Base-by-base conservation (phyloP, 2,329 filamentous ascomycete genomes). In the Aspergillus carbonarius region DNA sequence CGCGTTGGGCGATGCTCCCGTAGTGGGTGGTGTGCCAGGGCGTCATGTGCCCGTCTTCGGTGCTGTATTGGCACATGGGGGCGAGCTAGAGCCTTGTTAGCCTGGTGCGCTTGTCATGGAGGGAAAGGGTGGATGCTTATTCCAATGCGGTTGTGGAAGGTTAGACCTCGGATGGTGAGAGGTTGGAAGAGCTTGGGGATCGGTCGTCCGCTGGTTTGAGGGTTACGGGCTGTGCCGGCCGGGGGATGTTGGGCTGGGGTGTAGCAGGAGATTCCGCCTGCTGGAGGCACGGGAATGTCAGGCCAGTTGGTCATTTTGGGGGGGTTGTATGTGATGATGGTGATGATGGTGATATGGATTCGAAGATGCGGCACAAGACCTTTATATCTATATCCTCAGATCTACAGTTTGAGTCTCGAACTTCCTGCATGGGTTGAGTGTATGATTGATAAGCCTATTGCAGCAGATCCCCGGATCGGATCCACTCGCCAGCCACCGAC, bases 11-110 rank as follows among this genome's bases (percentile, higher is more conserved):
- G 66, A 92, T 92, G 61, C 91, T 87, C 58, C 92, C 91, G 15
- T 93, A 81, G 70, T 96, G 92, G 12, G 91, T 86, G 51, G 93
- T 79, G 73, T 96, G 92, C 85, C 88, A 96, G 71, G 89, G 83
- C 2, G 89, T 93, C 62, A 88, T 79, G 74, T 93, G 88, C 37
- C 93, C 87, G 70, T 89, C 82, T 39, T 86, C 70, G n/a, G 86
- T 84, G 4, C 82, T 85, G 74, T 89, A 89, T 72, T 89, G 87
- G 72, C 87, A 90, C 2, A 89, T 76, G 0, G 87, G 86, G 2
- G 84, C 48, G 18, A 55, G 48, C 54, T 64, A 7, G 39, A 13
- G 23, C n/a, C n/a, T n/a, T n/a, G 27, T 34, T n/a, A 46, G 30
- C 17, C 12, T 2, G 34, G 9, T 9, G 12, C 6, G 8, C 39